Percentiles rank a stretch among this genome's conserved stretches.
phyloP scores from a whole-genome alignment of 108 stramenopile genomes.

The Asterionellopsis glacialis region DNA sequence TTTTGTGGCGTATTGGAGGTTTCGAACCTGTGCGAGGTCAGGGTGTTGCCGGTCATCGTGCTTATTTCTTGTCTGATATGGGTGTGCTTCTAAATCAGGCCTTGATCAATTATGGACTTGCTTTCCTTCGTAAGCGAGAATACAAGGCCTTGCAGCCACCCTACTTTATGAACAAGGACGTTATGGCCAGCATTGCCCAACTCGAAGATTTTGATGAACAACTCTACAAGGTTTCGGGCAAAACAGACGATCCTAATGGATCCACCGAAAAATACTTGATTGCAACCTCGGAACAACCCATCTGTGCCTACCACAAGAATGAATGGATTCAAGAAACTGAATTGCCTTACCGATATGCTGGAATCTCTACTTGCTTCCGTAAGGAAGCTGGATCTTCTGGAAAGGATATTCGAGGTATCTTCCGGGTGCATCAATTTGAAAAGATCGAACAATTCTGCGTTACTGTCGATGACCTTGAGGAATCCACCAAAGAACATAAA shows the following conservation, averaged over 20 bases:
- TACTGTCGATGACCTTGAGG: conserved; percentile 91
- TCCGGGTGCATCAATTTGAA: conserved; percentile 99
- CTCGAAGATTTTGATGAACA: conserved; percentile 99
- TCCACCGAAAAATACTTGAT: conserved; percentile 96
- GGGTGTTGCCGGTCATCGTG: conserved; percentile 95
- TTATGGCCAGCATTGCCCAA: conserved; percentile 99
- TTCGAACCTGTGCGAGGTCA: conserved; percentile 96
- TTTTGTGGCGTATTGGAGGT: conserved; percentile 95
- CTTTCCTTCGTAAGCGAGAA: conserved; percentile 84
- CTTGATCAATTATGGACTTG: conserved; percentile 96
- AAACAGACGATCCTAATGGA: conserved; percentile 88
- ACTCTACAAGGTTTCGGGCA: conserved; percentile 96
- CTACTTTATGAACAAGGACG: conserved; percentile 99
- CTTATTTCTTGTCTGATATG: conserved; percentile 97
- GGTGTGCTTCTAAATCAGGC: conserved; percentile 98
- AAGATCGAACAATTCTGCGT: conserved; percentile 99
- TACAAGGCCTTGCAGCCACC: conserved; percentile 98
- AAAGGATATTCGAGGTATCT: conserved; percentile 99
- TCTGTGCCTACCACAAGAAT: conserved; percentile 97
- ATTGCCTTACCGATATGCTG: conserved; percentile 89
- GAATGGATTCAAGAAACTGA: conserved; percentile 89
- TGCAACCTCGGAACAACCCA: conserved; percentile 99
- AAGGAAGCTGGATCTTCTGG: conserved; percentile 99
- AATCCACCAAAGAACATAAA: conserved; percentile 86
- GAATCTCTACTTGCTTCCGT: conserved; percentile 98